Conservation (phyloP, 1,139 yeast species). For the Blastobotrys persicus region DNA sequence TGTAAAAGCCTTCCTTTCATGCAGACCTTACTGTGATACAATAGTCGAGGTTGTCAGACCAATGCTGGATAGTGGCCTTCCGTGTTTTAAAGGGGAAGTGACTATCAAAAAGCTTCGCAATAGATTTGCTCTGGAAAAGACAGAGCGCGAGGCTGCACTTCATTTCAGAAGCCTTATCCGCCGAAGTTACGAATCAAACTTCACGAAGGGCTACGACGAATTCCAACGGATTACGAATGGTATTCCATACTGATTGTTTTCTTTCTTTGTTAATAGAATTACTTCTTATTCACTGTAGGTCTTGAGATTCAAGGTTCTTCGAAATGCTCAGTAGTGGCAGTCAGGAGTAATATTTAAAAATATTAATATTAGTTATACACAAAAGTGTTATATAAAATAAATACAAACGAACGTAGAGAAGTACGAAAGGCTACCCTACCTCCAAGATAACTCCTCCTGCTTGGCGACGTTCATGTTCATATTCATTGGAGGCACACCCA, state of each 20-base stretch:
- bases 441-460: slow-evolving; percentile 8
- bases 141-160: slow-evolving; percentile 82
- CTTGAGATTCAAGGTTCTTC: background rate
- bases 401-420: slow-evolving; percentile 11
- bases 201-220: slow-evolving; percentile 94
- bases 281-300: too few species aligned
- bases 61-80: slow-evolving; percentile 93
- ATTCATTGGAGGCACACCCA: slow-evolving; percentile 6
- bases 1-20: slow-evolving; percentile 85
- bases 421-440: slow-evolving; percentile 11
- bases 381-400: slow-evolving; percentile 13
- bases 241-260: slow-evolving; percentile 85
- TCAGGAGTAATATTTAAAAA: slow-evolving; percentile 2
- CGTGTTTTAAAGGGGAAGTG: slow-evolving; percentile 83
- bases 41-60: slow-evolving; percentile 84
- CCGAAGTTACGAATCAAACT: slow-evolving; percentile 81
- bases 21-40: slow-evolving; percentile 85
- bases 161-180: slow-evolving; percentile 72
- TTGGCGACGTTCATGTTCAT: slow-evolving; percentile 6
- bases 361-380: slow-evolving; percentile 8
- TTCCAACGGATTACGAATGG: slow-evolving; percentile 96
- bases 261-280: too few species aligned
- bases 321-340: too few species aligned
- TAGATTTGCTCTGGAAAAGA: slow-evolving; percentile 77
- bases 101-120: slow-evolving; percentile 74